Conservation (phyloP, 305 asterid species). For the Solanum hybrid region DNA sequence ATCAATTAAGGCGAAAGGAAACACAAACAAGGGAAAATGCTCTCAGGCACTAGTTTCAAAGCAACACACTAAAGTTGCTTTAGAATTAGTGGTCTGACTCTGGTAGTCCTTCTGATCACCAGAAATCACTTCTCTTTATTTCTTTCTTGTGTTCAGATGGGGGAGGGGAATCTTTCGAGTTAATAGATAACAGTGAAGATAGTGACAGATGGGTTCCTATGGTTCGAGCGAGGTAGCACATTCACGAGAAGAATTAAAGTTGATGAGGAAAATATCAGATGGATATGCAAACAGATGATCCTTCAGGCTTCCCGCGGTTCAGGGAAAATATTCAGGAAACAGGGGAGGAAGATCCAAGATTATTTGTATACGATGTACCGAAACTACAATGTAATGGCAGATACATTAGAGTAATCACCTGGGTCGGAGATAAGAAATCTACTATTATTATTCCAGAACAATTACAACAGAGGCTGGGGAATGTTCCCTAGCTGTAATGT, state of each 20-base stretch:
- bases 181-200: neutral
- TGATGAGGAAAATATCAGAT: neutral
- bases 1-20: neutral
- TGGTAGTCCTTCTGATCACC: neutral
- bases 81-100: neutral
- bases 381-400: neutral
- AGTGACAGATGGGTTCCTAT: neutral
- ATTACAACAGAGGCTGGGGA: neutral
- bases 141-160: neutral
- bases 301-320: neutral
- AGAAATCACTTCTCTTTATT: neutral
- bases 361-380: neutral
- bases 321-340: neutral
- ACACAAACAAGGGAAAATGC: neutral
- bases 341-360: neutral
- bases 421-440: neutral
- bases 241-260: neutral
- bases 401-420: neutral
- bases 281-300: neutral
- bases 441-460: neutral
- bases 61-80: neutral
- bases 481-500: neutral
- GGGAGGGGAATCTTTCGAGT: neutral
- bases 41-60: neutral
- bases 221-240: neutral